Evolutionary conservation across 2,329 filamentous ascomycete genomes (phyloP).

Genomic region (Fusarium nelsonii): DNA sequence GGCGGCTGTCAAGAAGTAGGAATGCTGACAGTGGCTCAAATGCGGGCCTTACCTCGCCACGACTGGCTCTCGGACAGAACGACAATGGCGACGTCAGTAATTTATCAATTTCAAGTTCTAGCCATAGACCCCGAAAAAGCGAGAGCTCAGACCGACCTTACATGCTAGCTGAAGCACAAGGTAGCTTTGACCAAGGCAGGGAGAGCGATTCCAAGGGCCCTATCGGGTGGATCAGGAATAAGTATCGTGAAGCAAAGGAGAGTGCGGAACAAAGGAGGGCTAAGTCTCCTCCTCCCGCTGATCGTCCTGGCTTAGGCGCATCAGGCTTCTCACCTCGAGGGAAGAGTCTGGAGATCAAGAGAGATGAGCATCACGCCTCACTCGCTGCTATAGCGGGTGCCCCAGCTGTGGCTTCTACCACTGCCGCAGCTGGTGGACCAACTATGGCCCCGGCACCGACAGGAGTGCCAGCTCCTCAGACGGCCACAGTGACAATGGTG

Average conservation of each 20-base stretch:
- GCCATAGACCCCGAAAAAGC: slow-evolving; percentile 62
- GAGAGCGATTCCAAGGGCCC: slow-evolving; percentile 64
- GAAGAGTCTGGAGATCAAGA: slow-evolving; percentile 63
- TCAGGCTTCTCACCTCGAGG: slow-evolving; percentile 55
- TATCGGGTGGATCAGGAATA: slow-evolving; percentile 70
- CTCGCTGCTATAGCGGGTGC: slow-evolving; percentile 24
- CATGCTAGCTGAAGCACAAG: slow-evolving; percentile 56
- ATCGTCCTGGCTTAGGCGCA: slow-evolving; percentile 46
- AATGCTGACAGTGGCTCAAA: slow-evolving; percentile 67
- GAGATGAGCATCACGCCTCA: slow-evolving; percentile 48
- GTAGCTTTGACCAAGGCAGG: slow-evolving; percentile 54
- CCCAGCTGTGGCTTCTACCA: slow-evolving; percentile 17
- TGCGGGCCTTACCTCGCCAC: slow-evolving; percentile 58
- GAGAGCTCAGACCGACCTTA: slow-evolving; percentile 62
- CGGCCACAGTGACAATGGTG: slow-evolving; percentile 26
- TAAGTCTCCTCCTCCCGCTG: slow-evolving; percentile 67
- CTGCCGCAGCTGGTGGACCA: slow-evolving; percentile 12
- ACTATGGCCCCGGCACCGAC: slow-evolving; percentile 4
- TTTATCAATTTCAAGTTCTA: slow-evolving; percentile 74
- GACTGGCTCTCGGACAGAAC: slow-evolving; percentile 69
- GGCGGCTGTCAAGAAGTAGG: slow-evolving; percentile 76
- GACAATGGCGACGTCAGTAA: slow-evolving; percentile 74
- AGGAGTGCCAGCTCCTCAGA: slow-evolving; percentile 14
- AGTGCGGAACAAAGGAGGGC: slow-evolving; percentile 66
- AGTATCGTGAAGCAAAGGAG: slow-evolving; percentile 71